Evolutionary conservation across 2,329 filamentous ascomycete genomes (phyloP).

Genomic region (Thyridium curvatum): DNA sequence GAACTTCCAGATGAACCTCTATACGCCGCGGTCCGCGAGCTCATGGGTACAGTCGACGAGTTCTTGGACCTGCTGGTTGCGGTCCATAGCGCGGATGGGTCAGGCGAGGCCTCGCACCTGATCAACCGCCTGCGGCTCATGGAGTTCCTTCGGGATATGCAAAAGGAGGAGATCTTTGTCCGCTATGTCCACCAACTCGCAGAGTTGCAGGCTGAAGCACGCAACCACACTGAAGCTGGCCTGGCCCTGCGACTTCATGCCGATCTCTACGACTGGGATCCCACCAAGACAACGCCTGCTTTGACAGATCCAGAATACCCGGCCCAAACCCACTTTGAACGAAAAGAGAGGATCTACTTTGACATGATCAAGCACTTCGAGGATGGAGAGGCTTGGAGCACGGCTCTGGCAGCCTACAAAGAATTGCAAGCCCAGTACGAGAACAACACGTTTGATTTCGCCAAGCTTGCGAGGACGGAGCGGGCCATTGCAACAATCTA

Average conservation of each 20-base stretch:
- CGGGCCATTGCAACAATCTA: slow-evolving; percentile 89
- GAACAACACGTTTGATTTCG: slow-evolving; percentile 81
- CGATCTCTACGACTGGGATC: slow-evolving; percentile 89
- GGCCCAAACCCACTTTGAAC: slow-evolving; percentile 80
- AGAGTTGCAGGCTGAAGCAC: slow-evolving; percentile 64
- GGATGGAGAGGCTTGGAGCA: slow-evolving; percentile 89
- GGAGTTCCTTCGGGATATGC: slow-evolving; percentile 95
- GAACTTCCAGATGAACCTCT: slow-evolving; percentile 64
- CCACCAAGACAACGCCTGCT: slow-evolving; percentile 56
- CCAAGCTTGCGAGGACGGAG: slow-evolving; percentile 83
- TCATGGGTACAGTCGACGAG: slow-evolving; percentile 82
- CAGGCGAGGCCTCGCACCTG: slow-evolving; percentile 71
- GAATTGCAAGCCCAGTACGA: slow-evolving; percentile 92
- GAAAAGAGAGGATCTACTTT: slow-evolving; percentile 88
- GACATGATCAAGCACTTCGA: slow-evolving; percentile 94
- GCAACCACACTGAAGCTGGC: slow-evolving; percentile 82
- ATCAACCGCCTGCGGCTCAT: slow-evolving; percentile 87
- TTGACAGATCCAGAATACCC: slow-evolving; percentile 72
- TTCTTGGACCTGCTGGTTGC: slow-evolving; percentile 86
- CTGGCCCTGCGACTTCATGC: slow-evolving; percentile 85
- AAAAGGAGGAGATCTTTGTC: slow-evolving; percentile 94
- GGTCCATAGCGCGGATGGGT: slow-evolving; percentile 71
- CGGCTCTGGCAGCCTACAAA: slow-evolving; percentile 79
- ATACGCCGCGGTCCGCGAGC: slow-evolving; percentile 66
- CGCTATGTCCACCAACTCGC: slow-evolving; percentile 92